A percentile compares a stretch with the other conserved stretches of the same genome.
These are phyloP conservation scores for Iris pallida DNA, from an alignment of 116 monocot genomes.

Conservation along the genomic window DNA sequence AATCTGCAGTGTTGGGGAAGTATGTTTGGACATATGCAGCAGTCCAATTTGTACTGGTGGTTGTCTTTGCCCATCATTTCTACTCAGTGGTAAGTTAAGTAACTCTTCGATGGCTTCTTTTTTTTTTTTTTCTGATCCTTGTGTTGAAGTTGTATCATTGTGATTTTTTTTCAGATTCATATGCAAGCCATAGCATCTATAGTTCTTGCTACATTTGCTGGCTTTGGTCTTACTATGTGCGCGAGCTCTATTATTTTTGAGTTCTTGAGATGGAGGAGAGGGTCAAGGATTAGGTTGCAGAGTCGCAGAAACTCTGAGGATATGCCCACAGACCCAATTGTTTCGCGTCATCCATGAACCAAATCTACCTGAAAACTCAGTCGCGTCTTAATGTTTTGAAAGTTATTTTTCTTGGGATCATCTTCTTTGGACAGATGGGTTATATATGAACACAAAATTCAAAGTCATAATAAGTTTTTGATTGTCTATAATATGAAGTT, in stretches of 20 bases:
- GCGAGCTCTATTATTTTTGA: constrained; percentile 32
- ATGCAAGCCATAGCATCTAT: constrained; percentile 39
- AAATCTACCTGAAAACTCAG: background rate
- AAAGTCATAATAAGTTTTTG: too few species aligned
- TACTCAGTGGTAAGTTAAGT: constrained; percentile 29
- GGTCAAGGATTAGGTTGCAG: constrained; percentile 3
- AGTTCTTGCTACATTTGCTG: constrained; percentile 37
- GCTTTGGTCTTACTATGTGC: constrained; percentile 44
- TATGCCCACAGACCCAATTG: background rate
- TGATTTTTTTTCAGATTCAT: constrained; percentile 28
- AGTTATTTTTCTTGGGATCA: too few species aligned
- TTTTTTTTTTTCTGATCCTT: constrained; percentile 2
- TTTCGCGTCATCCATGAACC: constrained; percentile 4
- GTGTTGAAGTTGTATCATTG: too few species aligned
- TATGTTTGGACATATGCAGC: constrained; percentile 34
- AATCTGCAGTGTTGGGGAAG: constrained; percentile 18
- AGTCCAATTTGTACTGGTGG: constrained; percentile 37
- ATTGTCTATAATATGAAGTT: too few species aligned
- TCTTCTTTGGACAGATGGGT: too few species aligned
- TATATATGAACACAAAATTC: too few species aligned
- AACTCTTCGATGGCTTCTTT: too few species aligned
- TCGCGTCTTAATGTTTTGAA: too few species aligned
- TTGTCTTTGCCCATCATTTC: constrained; percentile 41
- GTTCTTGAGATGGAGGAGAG: constrained; percentile 25
- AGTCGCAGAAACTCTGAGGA: background rate